Base-by-base conservation (phyloP, 306 rosid genomes). In the Erythrophleum fordii region DNA sequence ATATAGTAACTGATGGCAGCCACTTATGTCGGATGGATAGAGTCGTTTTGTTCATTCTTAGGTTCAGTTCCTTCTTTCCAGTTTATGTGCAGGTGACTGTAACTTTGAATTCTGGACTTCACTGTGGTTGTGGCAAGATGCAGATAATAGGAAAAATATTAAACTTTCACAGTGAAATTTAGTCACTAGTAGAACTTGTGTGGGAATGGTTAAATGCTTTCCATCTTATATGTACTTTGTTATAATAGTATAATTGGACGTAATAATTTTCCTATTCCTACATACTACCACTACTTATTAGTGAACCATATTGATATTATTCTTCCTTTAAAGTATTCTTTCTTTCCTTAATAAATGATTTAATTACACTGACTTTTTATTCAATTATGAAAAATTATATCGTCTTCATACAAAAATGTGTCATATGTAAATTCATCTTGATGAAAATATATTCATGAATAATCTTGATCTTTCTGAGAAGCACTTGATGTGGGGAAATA, bases 11-110 rank as follows among this genome's bases (percentile, higher is more conserved):
- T 69, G 34, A 84, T 25, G 39, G 55, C 5, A 35, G 61, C 68
- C 48, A 37, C 65, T 78, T 39, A 39, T 17, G 64, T 34, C 68
- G 70, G 74, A 41, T 75, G 78, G 67, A 78, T 70, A 69, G 73
- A 62, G 74, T 69, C 66, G 75, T 77, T 44, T 34, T 82, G 76
- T 69, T 80, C 76, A 80, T 56, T 73, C 11, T 39, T 65, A 65
- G 85, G 12, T 45, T 53, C 61, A 20, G 60, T 77, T 62, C 18
- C 23, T 31, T 71, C 59, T 26, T 25, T 58, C 20, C 25, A 56
- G 75, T 73, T 35, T 44, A 34, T 77, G 53, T 46, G 73, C 23
- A 49, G 71, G 73, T 83, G 18, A 10, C 46, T 29, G 20, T 28
- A 72, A 18, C 77, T 71, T n/a, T 20, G 64, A 4, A 66, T 11